Conservation (phyloP, 495 filamentous ascomycete genomes). For the Bombardia bombarda region DNA sequence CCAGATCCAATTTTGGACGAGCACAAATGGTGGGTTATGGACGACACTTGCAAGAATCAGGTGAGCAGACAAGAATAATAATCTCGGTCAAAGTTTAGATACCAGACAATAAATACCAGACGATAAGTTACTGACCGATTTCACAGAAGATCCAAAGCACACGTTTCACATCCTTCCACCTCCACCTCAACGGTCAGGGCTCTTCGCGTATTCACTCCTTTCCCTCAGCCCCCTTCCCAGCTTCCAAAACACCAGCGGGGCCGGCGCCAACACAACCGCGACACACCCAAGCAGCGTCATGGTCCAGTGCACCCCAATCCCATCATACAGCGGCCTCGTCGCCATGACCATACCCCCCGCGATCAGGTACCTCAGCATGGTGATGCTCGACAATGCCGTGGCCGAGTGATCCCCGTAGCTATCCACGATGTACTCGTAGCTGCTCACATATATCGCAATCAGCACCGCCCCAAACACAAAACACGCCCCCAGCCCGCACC, state of each 20-base stretch:
- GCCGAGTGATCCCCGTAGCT: constrained; percentile 42
- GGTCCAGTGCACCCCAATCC: constrained; percentile 29
- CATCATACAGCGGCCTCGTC: constrained; percentile 25
- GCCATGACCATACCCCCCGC: constrained; percentile 42
- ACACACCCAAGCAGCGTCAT: constrained; percentile 26
- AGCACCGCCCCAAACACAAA: constrained; percentile 24
- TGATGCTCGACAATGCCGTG: constrained; percentile 39
- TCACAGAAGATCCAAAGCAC: no score
- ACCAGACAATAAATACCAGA: no score
- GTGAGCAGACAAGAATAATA: no score
- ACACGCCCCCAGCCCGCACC: constrained; percentile 19
- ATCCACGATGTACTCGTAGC: constrained; percentile 51
- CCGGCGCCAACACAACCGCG: constrained; percentile 12
- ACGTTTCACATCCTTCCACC: no score
- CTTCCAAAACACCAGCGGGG: constrained; percentile 19
- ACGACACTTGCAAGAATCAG: no score
- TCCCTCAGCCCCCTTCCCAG: constrained; percentile 16
- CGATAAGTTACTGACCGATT: no score
- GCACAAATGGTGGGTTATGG: no score
- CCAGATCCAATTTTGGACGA: no score
- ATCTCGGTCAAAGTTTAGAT: no score
- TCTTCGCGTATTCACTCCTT: constrained; percentile 18
- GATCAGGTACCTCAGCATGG: constrained; percentile 41
- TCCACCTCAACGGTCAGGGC: no score
- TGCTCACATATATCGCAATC: constrained; percentile 37